Conservation (phyloP, 768 basidiomycete species). For the Rhodotorula kratochvilovae region DNA sequence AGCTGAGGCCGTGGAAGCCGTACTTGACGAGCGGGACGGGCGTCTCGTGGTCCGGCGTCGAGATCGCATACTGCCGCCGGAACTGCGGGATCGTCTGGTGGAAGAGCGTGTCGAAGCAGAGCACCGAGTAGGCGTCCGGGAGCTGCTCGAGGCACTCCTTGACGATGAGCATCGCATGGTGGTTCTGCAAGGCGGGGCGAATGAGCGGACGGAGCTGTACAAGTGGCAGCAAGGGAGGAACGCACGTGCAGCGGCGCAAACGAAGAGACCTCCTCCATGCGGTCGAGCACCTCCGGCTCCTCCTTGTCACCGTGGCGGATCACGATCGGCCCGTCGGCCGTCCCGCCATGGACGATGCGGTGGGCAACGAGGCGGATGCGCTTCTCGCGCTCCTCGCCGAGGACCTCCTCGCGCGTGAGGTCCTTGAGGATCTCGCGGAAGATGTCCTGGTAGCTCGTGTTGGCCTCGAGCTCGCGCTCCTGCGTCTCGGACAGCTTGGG, state of each 20-base stretch:
- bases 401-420: constrained; percentile 41
- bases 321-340: constrained; percentile 64
- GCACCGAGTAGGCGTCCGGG: constrained; percentile 66
- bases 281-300: constrained; percentile 66
- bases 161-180: constrained; percentile 51
- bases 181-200: constrained; percentile 44
- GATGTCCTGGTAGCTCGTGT: constrained; percentile 45
- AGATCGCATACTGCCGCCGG: constrained; percentile 72
- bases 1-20: constrained; percentile 73
- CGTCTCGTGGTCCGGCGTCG: constrained; percentile 58
- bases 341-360: constrained; percentile 82
- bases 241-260: constrained; percentile 39
- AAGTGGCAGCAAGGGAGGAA: constrained; percentile 55
- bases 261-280: constrained; percentile 32
- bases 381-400: constrained; percentile 50
- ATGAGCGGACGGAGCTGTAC: neutral
- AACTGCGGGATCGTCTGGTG: constrained; percentile 70
- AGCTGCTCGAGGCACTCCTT: constrained; percentile 59
- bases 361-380: constrained; percentile 60
- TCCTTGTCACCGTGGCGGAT: constrained; percentile 66
- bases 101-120: constrained; percentile 84
- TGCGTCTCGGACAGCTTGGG: neutral
- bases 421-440: constrained; percentile 49
- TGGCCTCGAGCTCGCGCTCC: constrained; percentile 38
- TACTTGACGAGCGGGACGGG: constrained; percentile 75